Evolutionary conservation across 805 yeast genomes (phyloP).

Genomic region (Yarrowia alimentaria): DNA sequence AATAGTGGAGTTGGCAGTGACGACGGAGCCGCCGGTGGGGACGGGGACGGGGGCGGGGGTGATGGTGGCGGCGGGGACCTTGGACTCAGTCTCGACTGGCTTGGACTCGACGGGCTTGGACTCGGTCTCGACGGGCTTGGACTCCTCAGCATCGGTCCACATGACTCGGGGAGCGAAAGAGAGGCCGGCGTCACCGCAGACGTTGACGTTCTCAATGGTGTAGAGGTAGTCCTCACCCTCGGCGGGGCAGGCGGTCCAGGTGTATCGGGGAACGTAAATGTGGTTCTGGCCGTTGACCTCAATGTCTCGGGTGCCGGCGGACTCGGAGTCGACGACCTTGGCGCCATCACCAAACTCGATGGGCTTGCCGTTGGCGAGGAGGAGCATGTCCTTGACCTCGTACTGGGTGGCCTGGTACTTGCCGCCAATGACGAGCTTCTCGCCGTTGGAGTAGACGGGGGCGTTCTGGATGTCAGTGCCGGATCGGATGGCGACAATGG

Average conservation of each 20-base stretch:
- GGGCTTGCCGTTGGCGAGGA: conserved; percentile 21
- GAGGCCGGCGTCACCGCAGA: conserved; percentile 12
- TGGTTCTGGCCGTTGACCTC: conserved; percentile 15
- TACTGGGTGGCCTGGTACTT: conserved; percentile 11
- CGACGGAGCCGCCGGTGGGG: conserved; percentile 25
- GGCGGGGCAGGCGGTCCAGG: conserved; percentile 26
- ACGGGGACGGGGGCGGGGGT: conserved; percentile 25
- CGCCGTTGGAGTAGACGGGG: conserved; percentile 21
- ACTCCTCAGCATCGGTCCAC: too few relatives aligned
- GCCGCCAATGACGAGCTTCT: conserved; percentile 22
- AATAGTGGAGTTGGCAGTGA: conserved; percentile 23
- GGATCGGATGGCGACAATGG: conserved; percentile 27
- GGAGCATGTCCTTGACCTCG: conserved; percentile 25
- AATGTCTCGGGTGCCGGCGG: conserved; percentile 12
- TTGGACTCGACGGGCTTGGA: conserved; percentile 1
- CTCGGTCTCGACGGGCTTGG: neutral
- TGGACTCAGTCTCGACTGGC: conserved; percentile 17
- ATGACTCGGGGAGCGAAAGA: conserved; percentile 22
- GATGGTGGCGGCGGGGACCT: conserved; percentile 12
- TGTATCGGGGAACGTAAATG: conserved; percentile 10
- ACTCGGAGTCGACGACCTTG: conserved; percentile 15
- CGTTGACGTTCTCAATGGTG: conserved; percentile 15
- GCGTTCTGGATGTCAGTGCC: conserved; percentile 25
- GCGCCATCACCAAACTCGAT: conserved; percentile 22
- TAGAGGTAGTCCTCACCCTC: conserved; percentile 3